phyloP scores from a whole-genome alignment of 2,329 filamentous ascomycete genomes.

The Bipolaris oryzae region DNA sequence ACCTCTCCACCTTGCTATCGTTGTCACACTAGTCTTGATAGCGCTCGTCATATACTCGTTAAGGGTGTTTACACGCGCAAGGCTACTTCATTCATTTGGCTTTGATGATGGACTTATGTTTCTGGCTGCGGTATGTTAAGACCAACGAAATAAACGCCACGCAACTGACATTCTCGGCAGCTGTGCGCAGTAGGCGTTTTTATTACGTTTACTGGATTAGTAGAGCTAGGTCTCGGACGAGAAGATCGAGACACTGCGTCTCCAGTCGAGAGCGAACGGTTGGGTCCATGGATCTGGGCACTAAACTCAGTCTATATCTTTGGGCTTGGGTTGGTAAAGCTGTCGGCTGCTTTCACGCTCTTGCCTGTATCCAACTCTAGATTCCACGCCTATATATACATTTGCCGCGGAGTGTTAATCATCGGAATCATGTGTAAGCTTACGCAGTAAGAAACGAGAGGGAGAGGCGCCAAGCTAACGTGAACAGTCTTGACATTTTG shows the following conservation, averaged over 20 bases:
- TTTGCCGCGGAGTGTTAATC: slow-evolving; percentile 27
- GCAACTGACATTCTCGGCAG: background rate
- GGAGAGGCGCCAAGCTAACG: slow-evolving; percentile 6
- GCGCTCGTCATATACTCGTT: slow-evolving; percentile 51
- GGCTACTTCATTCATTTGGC: slow-evolving; percentile 56
- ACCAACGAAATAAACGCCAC: background rate
- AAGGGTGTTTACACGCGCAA: slow-evolving; percentile 54
- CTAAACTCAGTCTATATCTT: slow-evolving; percentile 48
- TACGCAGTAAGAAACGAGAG: background rate
- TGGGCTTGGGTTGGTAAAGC: slow-evolving; percentile 54
- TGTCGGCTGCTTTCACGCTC: slow-evolving; percentile 55
- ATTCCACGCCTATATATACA: slow-evolving; percentile 44
- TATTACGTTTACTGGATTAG: slow-evolving; percentile 12
- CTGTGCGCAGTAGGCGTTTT: slow-evolving; percentile 12
- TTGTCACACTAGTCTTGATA: slow-evolving; percentile 48
- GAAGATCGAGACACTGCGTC: slow-evolving; percentile 34
- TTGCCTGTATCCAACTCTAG: slow-evolving; percentile 48
- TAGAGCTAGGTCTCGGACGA: slow-evolving; percentile 50
- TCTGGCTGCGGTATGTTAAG: slow-evolving; percentile 43
- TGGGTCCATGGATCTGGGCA: slow-evolving; percentile 13
- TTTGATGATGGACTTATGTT: slow-evolving; percentile 57
- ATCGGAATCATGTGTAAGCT: slow-evolving; percentile 50
- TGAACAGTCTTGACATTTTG: slow-evolving; percentile 25
- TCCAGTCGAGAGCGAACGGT: background rate
- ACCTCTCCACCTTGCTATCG: slow-evolving; percentile 49